Conservation (phyloP, 1,139 yeast genomes). For the Suzukiozyma palmioleophila region DNA sequence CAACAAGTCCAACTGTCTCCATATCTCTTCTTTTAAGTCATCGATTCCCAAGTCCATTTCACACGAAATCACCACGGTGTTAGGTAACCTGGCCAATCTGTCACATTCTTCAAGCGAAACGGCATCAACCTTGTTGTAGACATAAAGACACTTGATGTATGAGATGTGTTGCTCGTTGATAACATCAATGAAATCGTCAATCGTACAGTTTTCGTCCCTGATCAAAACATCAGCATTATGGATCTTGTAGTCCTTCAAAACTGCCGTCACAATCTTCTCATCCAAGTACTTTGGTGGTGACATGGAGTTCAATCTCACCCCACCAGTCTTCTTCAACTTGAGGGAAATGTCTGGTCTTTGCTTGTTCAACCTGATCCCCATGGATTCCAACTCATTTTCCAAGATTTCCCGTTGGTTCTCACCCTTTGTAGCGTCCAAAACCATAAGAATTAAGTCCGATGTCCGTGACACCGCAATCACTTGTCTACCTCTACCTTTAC, state of each 20-base stretch:
- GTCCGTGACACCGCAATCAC: constrained; percentile 96
- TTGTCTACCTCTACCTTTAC: constrained; percentile 96
- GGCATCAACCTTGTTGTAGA: constrained; percentile 91
- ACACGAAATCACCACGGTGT: constrained; percentile 92
- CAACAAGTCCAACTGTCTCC: constrained; percentile 80
- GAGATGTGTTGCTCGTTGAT: constrained; percentile 83
- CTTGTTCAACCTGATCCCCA: constrained; percentile 87
- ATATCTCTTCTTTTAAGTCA: constrained; percentile 86
- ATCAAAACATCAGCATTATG: constrained; percentile 92
- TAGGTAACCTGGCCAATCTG: constrained; percentile 83
- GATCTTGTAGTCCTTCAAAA: constrained; percentile 81
- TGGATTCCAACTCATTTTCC: constrained; percentile 87
- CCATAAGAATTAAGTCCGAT: constrained; percentile 89
- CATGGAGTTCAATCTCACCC: constrained; percentile 76
- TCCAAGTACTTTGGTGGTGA: constrained; percentile 79
- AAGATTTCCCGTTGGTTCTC: constrained; percentile 81
- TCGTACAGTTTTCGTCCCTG: constrained; percentile 83
- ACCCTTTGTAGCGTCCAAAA: constrained; percentile 91
- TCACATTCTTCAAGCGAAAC: constrained; percentile 94
- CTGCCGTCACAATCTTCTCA: constrained; percentile 72
- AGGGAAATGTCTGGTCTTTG: constrained; percentile 76
- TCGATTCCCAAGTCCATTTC: constrained; percentile 80
- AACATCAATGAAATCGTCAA: constrained; percentile 91
- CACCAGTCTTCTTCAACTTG: constrained; percentile 83
- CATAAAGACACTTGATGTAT: constrained; percentile 87